Base-by-base conservation (phyloP, 163 green algal species). In the Scenedesmus sp. region DNA sequence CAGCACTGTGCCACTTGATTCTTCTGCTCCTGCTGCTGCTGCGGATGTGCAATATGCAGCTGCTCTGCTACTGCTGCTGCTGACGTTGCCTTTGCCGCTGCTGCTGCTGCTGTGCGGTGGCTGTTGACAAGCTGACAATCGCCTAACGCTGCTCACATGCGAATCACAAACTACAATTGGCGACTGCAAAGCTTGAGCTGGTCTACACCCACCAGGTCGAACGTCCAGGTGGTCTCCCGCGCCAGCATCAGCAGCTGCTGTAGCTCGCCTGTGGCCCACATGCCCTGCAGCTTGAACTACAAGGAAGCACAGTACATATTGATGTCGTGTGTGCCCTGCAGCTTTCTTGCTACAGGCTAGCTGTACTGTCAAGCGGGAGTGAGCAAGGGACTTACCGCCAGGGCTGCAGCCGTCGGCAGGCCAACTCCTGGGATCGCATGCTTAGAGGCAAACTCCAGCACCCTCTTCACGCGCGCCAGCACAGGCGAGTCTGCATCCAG, bases 181-280 rank as follows among this genome's bases (percentile, higher is more conserved):
- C 1, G 20, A 59, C 12, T 24, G 42, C 0, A 1, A 56, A 37
- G 37, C 43, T 40, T 65, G 43, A 13, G 96, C 83, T 49, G 96
- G 95, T 0, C 92, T 95, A 16, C 96, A 89, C 94, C 87, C 89
- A 98, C 95, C 94, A 98, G 86, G 92, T 97, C 96, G 89, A 98
- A 96, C 1, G 94, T 96, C 44, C 98, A 80, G 91, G 97, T 82
- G 0, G 97, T 98, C 80, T 96, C 91, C 46, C 88, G 91, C 13
- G 91, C 94, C 26, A 94, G 80, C 12, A 1, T 46, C 92, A 94
- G 93, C 79, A 98, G 91, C 30, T 90, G 81, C 43, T 92, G 78
- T 9, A 98, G 90, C 81, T 98, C 95, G 9, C 96, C 96, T 30
- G 79, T 90, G 61, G 95, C 91, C 40, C 90, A 80, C 93, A 97